These are phyloP conservation scores for Camelina sativa DNA, from an alignment of 345 rosid species.

Conservation along the genomic window DNA sequence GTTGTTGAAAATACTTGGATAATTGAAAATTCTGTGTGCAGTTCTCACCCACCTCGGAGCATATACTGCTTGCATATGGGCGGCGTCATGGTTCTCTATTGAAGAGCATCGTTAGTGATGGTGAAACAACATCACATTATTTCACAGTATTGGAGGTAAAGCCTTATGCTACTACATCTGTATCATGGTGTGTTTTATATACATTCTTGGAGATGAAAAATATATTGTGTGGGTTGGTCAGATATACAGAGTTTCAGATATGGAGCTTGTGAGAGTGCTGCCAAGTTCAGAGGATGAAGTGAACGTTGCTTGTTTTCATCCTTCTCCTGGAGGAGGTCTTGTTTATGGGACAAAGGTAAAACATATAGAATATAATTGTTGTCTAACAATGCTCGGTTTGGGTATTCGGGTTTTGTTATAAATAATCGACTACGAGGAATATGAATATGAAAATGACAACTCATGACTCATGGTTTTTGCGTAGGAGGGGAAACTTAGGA, in stretches of 20 bases:
- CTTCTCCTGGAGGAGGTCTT: constrained; percentile 84
- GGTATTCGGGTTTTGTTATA: not conserved
- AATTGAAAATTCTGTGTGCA: constrained; percentile 37
- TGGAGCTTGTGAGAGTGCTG: constrained; percentile 87
- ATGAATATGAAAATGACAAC: not conserved
- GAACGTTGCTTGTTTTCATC: constrained; percentile 90
- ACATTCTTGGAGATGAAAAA: not conserved
- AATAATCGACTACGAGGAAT: not conserved
- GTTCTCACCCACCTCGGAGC: constrained; percentile 80
- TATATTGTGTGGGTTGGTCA: constrained; percentile 23
- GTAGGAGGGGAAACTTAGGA: constrained; percentile 86
- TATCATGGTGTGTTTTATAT: not conserved
- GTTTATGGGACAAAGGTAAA: constrained; percentile 87
- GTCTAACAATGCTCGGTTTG: not conserved
- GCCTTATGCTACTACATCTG: constrained; percentile 3
- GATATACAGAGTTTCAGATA: constrained; percentile 85
- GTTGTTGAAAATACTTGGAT: not conserved
- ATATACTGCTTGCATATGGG: constrained; percentile 69
- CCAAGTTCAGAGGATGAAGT: constrained; percentile 94
- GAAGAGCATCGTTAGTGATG: constrained; percentile 65
- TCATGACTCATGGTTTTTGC: not conserved
- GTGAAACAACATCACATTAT: constrained; percentile 57
- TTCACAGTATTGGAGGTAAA: constrained; percentile 72
- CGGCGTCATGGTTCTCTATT: constrained; percentile 74
- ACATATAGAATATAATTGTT: not conserved